These are phyloP conservation scores for Cyberlindnera americana DNA, from an alignment of 805 yeast species.

Conservation along the genomic window DNA sequence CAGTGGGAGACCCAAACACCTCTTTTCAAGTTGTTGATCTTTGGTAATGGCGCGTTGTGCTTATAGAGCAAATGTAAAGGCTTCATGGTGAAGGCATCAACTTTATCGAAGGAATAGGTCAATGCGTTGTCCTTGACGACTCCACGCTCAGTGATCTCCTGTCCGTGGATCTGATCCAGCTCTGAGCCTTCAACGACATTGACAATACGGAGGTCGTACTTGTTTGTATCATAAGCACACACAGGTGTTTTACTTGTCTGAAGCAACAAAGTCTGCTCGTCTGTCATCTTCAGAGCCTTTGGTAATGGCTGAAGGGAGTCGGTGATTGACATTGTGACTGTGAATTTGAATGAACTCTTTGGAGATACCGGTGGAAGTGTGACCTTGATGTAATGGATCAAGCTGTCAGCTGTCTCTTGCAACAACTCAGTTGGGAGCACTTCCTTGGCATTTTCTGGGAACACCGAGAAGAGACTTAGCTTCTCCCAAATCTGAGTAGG, in stretches of 20 bases:
- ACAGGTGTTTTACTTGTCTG: constrained; percentile 52
- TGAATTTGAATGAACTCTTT: constrained; percentile 46
- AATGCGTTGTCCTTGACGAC: constrained; percentile 38
- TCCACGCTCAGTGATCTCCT: constrained; percentile 34
- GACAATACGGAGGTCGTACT: constrained; percentile 40
- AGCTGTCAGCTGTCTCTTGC: constrained; percentile 20
- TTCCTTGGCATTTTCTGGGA: constrained; percentile 24
- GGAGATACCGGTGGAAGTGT: constrained; percentile 63
- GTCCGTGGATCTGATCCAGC: constrained; percentile 29
- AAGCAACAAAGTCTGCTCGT: constrained; percentile 56
- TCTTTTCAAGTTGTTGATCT: constrained; percentile 59
- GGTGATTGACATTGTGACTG: constrained; percentile 46
- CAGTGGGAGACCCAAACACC: constrained; percentile 88
- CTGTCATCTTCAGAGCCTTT: constrained; percentile 51
- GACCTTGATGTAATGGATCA: constrained; percentile 42
- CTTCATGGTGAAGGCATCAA: constrained; percentile 43
- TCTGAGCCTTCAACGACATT: constrained; percentile 48
- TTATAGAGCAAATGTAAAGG: constrained; percentile 59
- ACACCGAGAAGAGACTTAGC: constrained; percentile 45
- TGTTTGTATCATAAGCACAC: constrained; percentile 56
- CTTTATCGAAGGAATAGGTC: constrained; percentile 52
- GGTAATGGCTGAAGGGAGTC: constrained; percentile 60
- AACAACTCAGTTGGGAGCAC: constrained; percentile 27
- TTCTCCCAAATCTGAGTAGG: constrained; percentile 43
- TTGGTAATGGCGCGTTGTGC: constrained; percentile 62